phyloP scores from a whole-genome alignment of 371 early-diverging fungal species.

The Dichotomocladium elegans region DNA sequence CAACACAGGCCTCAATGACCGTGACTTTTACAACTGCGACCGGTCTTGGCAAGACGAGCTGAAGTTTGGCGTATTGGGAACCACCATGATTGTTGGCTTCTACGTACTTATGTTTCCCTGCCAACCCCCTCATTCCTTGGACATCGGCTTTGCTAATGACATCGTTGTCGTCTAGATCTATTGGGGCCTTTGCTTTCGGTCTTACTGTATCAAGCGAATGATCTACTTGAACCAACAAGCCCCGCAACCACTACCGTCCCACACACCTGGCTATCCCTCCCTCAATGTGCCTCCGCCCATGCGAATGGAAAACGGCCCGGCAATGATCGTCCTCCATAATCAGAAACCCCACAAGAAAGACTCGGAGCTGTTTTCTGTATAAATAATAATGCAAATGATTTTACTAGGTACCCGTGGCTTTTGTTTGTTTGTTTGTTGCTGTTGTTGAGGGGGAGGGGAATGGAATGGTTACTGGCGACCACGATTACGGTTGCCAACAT shows the following conservation, averaged over 20 bases:
- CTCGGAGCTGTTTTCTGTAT: too few relatives aligned
- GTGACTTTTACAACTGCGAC: constrained; percentile 16
- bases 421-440: background rate
- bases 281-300: too few relatives aligned
- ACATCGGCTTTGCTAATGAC: background rate
- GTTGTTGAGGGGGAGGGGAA: background rate
- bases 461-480: constrained; percentile 5
- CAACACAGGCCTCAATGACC: background rate
- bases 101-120: constrained; percentile 7
- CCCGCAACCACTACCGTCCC: too few relatives aligned
- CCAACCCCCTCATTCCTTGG: too few relatives aligned
- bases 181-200: constrained; percentile 16
- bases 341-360: too few relatives aligned
- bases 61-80: constrained; percentile 11
- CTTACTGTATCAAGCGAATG: constrained; percentile 6
- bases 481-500: constrained; percentile 28
- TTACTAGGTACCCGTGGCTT: too few relatives aligned
- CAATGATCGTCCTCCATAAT: background rate
- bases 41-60: constrained; percentile 18
- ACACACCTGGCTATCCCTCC: too few relatives aligned
- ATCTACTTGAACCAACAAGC: too few relatives aligned
- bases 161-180: constrained; percentile 6
- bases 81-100: constrained; percentile 11
- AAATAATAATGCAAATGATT: too few relatives aligned
- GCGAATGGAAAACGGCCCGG: too few relatives aligned